Base-by-base conservation (phyloP, 441 rosid genomes). In the Populus tomentosa region DNA sequence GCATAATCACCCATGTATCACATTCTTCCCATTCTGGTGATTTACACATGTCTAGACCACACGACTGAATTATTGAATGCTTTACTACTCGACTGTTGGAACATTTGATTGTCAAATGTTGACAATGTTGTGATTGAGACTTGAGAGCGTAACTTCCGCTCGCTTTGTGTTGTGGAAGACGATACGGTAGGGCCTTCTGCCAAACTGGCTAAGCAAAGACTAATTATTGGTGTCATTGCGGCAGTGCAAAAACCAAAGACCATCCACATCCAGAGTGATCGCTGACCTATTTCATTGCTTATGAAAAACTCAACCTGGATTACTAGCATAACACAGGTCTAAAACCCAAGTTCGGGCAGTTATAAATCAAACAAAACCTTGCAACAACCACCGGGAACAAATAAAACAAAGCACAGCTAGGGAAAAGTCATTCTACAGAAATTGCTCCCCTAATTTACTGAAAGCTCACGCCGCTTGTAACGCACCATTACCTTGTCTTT, bases 401-500 rank as follows among this genome's bases (percentile, higher is more conserved):
- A 38, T 30, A 32, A 59, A 36, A 26, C 38, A 78, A 69, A 73
- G 36, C 14, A 76, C 32, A 24, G n/a, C 16, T n/a, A n/a, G 67
- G 35, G 53, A 32, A 72, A 66, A 70, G 18, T 40, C 70, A 75
- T 77, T 35, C 61, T 18, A 70, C 66, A 33, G 53, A 40, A 56
- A 67, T 30, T 80, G 63, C 73, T 42, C n/a, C 10, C 53, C 1
- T 79, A 83, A 46, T 84, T 70, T 36, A 80, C 89, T 70, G 85
- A 79, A 70, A 94, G 96, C 77, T 85, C 84, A 38, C 91, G 86
- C 13, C 98, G 80, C 90, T 93, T 93, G 89, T 91, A 94, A 46
- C 92, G 93, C 76, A 93, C 99, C 99, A 94, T 94, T 75, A 97
- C 98, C 73, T 87, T 90, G 71, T 94, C 99, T 83, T 97, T 97